phyloP scores from a whole-genome alignment of 306 rosid species.

The Mimosa pudica region DNA sequence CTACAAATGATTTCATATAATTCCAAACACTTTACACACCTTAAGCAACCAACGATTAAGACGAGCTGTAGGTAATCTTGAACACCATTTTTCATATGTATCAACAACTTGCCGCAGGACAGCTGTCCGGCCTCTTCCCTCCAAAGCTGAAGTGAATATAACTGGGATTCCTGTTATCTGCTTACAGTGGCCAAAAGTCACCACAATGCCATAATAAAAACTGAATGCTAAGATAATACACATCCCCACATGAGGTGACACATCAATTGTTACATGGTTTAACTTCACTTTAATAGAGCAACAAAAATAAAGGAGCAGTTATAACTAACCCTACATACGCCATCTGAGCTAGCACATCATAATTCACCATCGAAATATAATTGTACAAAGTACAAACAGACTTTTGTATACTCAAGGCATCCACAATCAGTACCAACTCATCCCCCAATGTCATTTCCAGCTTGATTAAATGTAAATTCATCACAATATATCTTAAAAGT shows the following conservation, averaged over 20 bases:
- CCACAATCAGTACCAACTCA: not conserved
- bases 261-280: not conserved
- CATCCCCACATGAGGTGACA: not conserved
- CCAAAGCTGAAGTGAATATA: conserved; percentile 81
- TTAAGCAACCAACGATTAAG: conserved; percentile 95
- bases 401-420: not conserved
- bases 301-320: not conserved
- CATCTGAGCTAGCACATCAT: not conserved
- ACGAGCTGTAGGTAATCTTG: conserved; percentile 79
- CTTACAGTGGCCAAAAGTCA: conserved; percentile 38
- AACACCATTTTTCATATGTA: conserved; percentile 89
- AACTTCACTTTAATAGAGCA: not conserved
- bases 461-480: not conserved
- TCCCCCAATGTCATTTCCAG: not conserved
- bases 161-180: conserved; percentile 94
- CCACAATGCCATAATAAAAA: conserved; percentile 17
- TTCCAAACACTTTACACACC: conserved; percentile 41
- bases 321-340: not conserved
- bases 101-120: conserved; percentile 72
- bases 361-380: not conserved
- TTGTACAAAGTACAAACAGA: not conserved
- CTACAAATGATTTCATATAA: not conserved
- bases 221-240: not conserved
- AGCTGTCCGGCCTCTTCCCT: conserved; percentile 75
- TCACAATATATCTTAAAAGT: not conserved